phyloP scores from a whole-genome alignment of 768 basidiomycete species.

The Polyporus arcularius region DNA sequence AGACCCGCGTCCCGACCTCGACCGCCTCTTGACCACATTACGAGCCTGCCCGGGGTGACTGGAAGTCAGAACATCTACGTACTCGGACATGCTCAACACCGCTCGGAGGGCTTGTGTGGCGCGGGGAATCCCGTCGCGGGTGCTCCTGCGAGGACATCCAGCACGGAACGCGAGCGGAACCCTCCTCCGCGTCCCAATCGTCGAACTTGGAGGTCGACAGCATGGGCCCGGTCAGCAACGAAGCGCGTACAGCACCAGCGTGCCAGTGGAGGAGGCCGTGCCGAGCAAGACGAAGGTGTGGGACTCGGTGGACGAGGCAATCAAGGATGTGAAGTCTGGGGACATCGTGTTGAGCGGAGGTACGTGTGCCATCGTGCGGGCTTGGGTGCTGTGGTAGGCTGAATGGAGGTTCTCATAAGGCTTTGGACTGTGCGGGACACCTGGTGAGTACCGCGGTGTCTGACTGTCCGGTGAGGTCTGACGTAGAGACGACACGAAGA shows the following conservation, averaged over 20 bases:
- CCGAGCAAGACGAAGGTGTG: constrained; percentile 66
- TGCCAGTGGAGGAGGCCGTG: constrained; percentile 24
- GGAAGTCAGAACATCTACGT: not conserved
- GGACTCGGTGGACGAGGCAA: constrained; percentile 78
- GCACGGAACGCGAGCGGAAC: constrained; percentile 20
- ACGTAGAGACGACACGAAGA: constrained; percentile 42
- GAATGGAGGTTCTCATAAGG: constrained; percentile 45
- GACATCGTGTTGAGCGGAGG: constrained; percentile 81
- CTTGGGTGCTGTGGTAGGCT: not conserved
- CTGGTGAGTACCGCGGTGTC: constrained; percentile 49
- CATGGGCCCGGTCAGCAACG: constrained; percentile 1
- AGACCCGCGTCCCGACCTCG: no score
- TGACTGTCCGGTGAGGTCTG: not conserved
- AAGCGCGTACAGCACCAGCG: constrained; percentile 22
- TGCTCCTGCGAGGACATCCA: constrained; percentile 10
- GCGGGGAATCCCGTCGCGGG: constrained; percentile 13
- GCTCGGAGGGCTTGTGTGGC: constrained; percentile 9
- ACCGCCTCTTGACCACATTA: no score
- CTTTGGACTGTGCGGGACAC: constrained; percentile 88
- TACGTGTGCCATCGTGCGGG: constrained; percentile 36
- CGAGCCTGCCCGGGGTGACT: no score
- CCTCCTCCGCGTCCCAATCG: not conserved
- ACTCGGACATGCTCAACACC: constrained; percentile 5
- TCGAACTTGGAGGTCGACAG: constrained; percentile 1
- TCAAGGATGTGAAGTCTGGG: constrained; percentile 81